Conservation (phyloP, 2,329 filamentous ascomycete genomes). For the Trichoderma gracile region DNA sequence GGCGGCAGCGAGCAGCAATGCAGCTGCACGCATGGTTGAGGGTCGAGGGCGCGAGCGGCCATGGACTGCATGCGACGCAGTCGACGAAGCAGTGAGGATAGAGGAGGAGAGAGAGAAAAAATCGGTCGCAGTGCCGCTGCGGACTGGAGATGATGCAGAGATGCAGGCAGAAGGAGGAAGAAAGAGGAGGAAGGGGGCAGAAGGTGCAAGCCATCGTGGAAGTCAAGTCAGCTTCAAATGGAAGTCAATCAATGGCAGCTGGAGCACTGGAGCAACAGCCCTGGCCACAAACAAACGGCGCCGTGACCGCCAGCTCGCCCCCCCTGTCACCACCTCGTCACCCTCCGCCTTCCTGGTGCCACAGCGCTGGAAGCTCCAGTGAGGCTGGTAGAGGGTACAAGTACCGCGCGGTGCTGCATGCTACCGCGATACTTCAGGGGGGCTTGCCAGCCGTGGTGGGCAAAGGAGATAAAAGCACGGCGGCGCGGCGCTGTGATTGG, state of each 20-base stretch:
- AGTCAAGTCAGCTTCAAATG: too few species aligned
- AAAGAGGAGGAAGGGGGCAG: neutral
- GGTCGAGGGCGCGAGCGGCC: neutral
- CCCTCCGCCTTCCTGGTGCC: constrained; percentile 15
- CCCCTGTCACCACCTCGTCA: neutral
- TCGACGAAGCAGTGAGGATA: neutral
- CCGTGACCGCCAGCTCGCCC: constrained; percentile 26
- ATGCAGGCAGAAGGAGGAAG: constrained; percentile 18
- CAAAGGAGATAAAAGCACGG: constrained; percentile 45
- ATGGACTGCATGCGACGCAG: constrained; percentile 2
- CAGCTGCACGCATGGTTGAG: constrained; percentile 19
- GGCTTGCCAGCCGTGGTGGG: constrained; percentile 35
- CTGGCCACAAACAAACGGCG: neutral
- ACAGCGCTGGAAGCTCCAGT: constrained; percentile 13
- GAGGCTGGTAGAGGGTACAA: too few species aligned
- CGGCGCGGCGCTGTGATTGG: constrained; percentile 43
- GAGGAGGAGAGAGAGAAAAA: neutral
- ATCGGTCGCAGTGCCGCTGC: neutral
- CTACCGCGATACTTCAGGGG: constrained; percentile 46
- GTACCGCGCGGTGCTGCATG: constrained; percentile 34
- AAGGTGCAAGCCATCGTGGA: neutral
- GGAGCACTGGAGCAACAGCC: constrained; percentile 14
- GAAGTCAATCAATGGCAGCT: constrained; percentile 8
- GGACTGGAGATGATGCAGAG: neutral
- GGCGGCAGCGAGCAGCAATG: constrained; percentile 8